Evolutionary conservation across 2,329 filamentous ascomycete genomes (phyloP).

Genomic region (Arthrobotrys sinensis): DNA sequence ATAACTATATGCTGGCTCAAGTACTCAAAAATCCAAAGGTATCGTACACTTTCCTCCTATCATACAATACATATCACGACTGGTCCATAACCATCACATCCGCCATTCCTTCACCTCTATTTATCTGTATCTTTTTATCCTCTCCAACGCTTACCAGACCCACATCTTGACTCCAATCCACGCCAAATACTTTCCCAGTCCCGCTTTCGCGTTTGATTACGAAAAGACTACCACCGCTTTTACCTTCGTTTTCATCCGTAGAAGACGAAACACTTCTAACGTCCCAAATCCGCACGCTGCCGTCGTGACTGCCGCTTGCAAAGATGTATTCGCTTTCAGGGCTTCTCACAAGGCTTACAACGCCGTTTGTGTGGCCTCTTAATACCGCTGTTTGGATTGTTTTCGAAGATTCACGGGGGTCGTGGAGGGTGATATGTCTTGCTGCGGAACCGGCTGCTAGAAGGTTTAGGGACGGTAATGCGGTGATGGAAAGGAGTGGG

Average conservation of each 20-base stretch:
- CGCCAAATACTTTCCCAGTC: conserved; percentile 82
- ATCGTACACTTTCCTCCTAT: conserved; percentile 32
- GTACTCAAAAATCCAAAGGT: conserved; percentile 1
- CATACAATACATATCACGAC: not conserved
- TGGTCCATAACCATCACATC: conserved; percentile 63
- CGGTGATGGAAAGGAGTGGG: conserved; percentile 83
- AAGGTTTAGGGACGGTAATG: conserved; percentile 77
- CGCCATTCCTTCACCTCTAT: conserved; percentile 75
- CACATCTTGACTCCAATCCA: conserved; percentile 86
- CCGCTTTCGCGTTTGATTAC: conserved; percentile 75
- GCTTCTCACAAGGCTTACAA: conserved; percentile 74
- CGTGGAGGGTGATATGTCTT: conserved; percentile 93
- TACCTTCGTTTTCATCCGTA: conserved; percentile 72
- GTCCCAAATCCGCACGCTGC: conserved; percentile 95
- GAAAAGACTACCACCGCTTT: conserved; percentile 80
- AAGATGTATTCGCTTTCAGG: conserved; percentile 83
- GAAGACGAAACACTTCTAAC: conserved; percentile 74
- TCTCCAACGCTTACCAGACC: conserved; percentile 93
- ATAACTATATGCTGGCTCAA: conserved; percentile 2
- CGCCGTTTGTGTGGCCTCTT: conserved; percentile 68
- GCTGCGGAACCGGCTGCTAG: conserved; percentile 70
- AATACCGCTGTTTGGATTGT: conserved; percentile 73
- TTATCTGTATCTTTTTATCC: conserved; percentile 95
- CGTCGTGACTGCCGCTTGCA: conserved; percentile 90
- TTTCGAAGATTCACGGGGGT: conserved; percentile 84